Conservation (phyloP, 2,329 filamentous ascomycete species). For the Colletotrichum tropicale region DNA sequence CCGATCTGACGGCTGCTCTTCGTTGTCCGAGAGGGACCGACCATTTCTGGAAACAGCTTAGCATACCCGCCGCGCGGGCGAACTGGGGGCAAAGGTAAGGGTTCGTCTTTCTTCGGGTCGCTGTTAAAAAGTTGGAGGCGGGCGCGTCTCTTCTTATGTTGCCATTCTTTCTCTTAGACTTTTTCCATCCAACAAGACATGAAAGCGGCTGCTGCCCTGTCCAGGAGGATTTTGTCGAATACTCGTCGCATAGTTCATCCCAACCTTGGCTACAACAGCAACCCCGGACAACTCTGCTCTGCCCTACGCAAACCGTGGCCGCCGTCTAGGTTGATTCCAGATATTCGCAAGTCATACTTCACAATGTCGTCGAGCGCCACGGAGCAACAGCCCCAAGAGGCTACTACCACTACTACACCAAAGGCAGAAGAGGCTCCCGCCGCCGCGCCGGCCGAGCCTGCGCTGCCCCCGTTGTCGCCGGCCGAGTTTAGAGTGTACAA, state of each 20-base stretch:
- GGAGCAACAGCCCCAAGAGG: neutral
- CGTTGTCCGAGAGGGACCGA: neutral
- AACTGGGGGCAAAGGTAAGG: neutral
- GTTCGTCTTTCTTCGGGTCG: neutral
- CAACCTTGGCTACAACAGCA: neutral
- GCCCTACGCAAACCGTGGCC: neutral
- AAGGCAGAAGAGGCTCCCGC: neutral
- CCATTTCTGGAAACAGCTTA: conserved; percentile 2
- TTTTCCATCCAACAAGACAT: neutral
- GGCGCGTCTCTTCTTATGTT: neutral
- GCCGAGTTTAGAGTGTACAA: conserved; percentile 75
- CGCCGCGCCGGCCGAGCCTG: neutral
- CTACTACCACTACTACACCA: neutral
- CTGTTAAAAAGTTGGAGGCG: neutral
- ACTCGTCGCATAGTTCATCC: neutral
- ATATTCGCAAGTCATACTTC: neutral
- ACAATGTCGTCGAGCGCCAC: conserved; percentile 1
- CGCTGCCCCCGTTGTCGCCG: conserved; percentile 66
- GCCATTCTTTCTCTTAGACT: neutral
- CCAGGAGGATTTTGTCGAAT: neutral
- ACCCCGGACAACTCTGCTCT: neutral
- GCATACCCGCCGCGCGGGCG: conserved; percentile 9
- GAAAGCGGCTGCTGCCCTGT: neutral
- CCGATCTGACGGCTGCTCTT: neutral
- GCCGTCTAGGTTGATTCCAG: neutral